Conservation (phyloP, 805 yeast genomes). For the Tanozyma kutaoensis region DNA sequence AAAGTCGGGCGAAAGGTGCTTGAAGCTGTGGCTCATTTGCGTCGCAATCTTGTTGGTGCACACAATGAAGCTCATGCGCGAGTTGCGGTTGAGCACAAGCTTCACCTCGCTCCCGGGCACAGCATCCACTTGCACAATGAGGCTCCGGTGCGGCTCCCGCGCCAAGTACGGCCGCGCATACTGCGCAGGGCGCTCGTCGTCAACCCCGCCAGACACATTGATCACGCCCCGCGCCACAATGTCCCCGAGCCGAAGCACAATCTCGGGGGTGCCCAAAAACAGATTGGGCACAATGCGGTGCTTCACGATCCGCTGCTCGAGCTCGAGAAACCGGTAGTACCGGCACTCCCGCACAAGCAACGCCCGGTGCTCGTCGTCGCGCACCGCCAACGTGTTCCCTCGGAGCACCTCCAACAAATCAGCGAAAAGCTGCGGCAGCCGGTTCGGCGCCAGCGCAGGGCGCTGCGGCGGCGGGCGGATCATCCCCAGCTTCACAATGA, state of each 20-base stretch:
- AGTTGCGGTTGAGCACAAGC: slow-evolving; percentile 16
- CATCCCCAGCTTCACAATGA: slow-evolving; percentile 27
- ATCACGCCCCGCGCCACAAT: slow-evolving; percentile 24
- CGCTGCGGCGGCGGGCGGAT: slow-evolving; percentile 71
- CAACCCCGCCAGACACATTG: slow-evolving; percentile 7
- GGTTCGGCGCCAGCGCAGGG: slow-evolving; percentile 36
- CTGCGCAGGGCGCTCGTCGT: slow-evolving; percentile 10
- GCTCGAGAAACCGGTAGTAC: slow-evolving; percentile 61
- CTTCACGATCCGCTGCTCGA: slow-evolving; percentile 59
- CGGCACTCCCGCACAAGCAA: slow-evolving; percentile 55
- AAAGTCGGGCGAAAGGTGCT: slow-evolving; percentile 8
- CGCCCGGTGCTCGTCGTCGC: slow-evolving; percentile 40
- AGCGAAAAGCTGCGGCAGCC: slow-evolving; percentile 41
- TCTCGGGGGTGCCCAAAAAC: slow-evolving; percentile 37
- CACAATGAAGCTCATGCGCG: slow-evolving; percentile 12
- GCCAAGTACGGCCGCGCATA: slow-evolving; percentile 21
- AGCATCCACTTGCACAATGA: slow-evolving; percentile 19
- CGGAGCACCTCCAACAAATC: slow-evolving; percentile 42
- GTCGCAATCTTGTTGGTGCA: slow-evolving; percentile 11
- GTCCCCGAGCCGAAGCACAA: slow-evolving; percentile 35
- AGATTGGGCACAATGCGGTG: slow-evolving; percentile 40
- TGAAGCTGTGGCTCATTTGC: slow-evolving; percentile 13
- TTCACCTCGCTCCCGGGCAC: slow-evolving; percentile 11
- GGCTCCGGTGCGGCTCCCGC: slow-evolving; percentile 17
- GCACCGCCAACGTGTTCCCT: slow-evolving; percentile 38